Evolutionary conservation across 805 yeast species (phyloP), one percentile per base, ranked within the genome.

Genomic region (Candida golubevii): DNA sequence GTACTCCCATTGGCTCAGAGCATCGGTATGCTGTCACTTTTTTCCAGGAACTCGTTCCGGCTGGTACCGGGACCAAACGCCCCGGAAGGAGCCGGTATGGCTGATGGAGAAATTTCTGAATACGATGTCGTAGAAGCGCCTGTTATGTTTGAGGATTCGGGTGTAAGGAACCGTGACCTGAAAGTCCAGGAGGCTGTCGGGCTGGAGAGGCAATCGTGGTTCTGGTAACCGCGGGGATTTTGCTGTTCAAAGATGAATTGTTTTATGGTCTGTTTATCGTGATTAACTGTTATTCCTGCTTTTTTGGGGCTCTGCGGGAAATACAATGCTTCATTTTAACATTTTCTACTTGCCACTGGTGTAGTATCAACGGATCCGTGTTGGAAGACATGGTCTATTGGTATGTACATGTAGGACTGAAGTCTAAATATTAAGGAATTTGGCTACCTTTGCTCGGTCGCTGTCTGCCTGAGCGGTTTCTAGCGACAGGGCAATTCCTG

Each of bases 71-170:
- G 9, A 7, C 12, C 38, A 8, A 26, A 9, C 3, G 31, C 38
- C 9, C 13, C 36, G 4, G 46, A 38, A 35, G 23, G 23, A 3
- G 31, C 35, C 11, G 18, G 29, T 10, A 14, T 42, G 13, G 39
- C 41, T 10, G 33, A 14, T 14, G 46, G 37, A 9, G 51, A 48
- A 9, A 46, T 39, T 11, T 62, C 60, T 6, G 82, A 72, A 31
- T 77, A 68, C 59, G 80, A 75, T 45, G 59, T 78, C 26, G 75
- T 78, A 30, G 46, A 43, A n/a, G 39, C 35, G 15, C 46, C 46
- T 8, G 13, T 23, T 6, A 9, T 36, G 6, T 18, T 18, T 18
- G 38, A 36, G 4, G 46, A 43, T 7, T 26, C 33, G 10, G 46
- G 32, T 15, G 4, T 35, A 13, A 38, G 31, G 11, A 38, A 11